Base-by-base conservation (phyloP, 108 stramenopile genomes). In the Mayamaea pseudoterrestris region DNA sequence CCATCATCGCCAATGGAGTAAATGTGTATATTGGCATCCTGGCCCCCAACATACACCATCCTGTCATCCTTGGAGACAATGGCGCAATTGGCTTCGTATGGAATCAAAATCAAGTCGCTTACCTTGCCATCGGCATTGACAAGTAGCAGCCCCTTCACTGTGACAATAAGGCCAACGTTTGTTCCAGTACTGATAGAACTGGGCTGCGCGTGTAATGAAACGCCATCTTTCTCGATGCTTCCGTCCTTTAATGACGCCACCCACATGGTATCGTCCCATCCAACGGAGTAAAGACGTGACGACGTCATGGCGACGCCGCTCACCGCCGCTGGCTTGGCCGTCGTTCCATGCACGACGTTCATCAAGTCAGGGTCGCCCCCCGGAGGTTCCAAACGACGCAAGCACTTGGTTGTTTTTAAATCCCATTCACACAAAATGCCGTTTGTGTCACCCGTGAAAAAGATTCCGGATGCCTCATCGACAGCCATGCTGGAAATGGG, bases 391-490 rank as follows among this genome's bases (percentile, higher is more conserved):
- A 69, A 45, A 7, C 74, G 65, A 11, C 66, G 44, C 11, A 64
- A 27, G 40, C 53, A 68, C 63, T 44, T 42, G 36, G 53, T 60
- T 51, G 34, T 67, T 55, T 47, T 53, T 26, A 71, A 53, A 53
- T 89, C 80, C 88, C 89, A 93, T 34, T 93, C 69, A 36, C 76
- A 66, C 30, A 97, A 29, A 42, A 92, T 80, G 0, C 94, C 94
- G 57, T 93, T 90, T 20, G 81, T 76, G 39, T 88, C 87, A n/a
- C 84, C 90, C 6, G 96, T 94, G 58, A 88, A 86, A 27, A 93
- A 57, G 21, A 63, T 23, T 5, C 57, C 73, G 16, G 54, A 60
- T 23, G 49, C 31, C n/a, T 53, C 50, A 52, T 83, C 83, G 41
- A 91, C 58, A 35, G 83, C 73, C 67, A 95, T 55, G 1, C 81